A percentile compares a stretch with the other conserved stretches of the same genome.
These are phyloP conservation scores for Antarctomyces pellizariae DNA, from an alignment of 495 filamentous ascomycete species.

Conservation along the genomic window DNA sequence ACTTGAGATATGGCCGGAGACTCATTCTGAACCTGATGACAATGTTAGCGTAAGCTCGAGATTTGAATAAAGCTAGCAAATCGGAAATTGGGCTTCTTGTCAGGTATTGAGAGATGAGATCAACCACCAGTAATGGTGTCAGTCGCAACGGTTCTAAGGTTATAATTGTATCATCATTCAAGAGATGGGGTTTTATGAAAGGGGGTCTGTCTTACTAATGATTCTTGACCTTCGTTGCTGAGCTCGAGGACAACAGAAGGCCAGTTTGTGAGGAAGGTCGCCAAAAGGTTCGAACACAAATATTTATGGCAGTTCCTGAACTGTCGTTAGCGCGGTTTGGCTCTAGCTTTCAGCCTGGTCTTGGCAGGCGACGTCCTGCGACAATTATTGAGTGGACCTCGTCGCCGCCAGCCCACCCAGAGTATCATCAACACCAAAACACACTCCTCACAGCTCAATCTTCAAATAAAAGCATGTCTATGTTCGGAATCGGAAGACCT, in stretches of 20 bases:
- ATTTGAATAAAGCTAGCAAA: conserved; percentile 3
- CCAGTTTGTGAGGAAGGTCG: background rate
- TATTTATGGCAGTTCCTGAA: too few species aligned
- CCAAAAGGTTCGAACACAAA: too few species aligned
- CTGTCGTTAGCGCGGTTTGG: too few species aligned
- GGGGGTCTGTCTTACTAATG: too few species aligned
- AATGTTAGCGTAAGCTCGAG: conserved; percentile 9
- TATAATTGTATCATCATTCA: conserved; percentile 23
- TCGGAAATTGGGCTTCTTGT: conserved; percentile 10
- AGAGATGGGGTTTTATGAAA: conserved; percentile 3
- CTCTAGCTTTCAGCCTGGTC: too few species aligned
- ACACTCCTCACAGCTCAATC: background rate
- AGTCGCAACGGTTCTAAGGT: conserved; percentile 88
- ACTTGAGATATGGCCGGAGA: conserved; percentile 17
- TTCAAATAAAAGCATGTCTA: conserved; percentile 47
- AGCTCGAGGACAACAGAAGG: conserved; percentile 3
- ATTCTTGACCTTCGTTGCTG: conserved; percentile 4
- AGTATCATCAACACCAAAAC: conserved; percentile 3
- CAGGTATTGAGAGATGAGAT: conserved; percentile 31
- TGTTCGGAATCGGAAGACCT: conserved; percentile 70
- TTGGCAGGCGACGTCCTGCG: too few species aligned
- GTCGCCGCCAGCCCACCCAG: conserved; percentile 3
- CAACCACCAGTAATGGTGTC: conserved; percentile 39
- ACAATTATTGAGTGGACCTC: too few species aligned
- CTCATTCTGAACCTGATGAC: conserved; percentile 15